Base-by-base conservation (phyloP, 352 stramenopile genomes). In the Phytophthora lateralis region DNA sequence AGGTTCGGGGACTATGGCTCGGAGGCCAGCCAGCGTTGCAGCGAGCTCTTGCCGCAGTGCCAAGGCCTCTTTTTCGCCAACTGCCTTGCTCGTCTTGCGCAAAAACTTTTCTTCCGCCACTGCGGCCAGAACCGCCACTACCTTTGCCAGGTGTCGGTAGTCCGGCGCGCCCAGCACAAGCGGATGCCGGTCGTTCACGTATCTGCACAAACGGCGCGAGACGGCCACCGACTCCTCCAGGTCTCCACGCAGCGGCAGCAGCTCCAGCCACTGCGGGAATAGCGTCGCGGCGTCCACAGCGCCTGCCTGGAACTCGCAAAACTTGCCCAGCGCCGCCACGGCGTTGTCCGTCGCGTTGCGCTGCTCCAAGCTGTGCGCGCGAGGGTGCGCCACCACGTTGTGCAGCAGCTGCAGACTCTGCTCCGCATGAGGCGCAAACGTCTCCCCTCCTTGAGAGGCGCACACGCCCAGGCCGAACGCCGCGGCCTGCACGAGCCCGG, bases 301-400 rank as follows among this genome's bases (percentile, higher is more conserved):
- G 4, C 21, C 59, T 2, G 73, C 43, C 35, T 94, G 83, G 54
- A 84, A 72, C 63, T 91, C 85, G 18, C 80, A 90, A 35, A 94
- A 75, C 26, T 91, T 79, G 1, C 85, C 83, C 5, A 94, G 70
- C 6, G 86, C 80, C 21, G 84, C 85, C 30, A 93, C 80, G 11
- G 80, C 86, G 45, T 95, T 95, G 64, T 95, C 84, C 0, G 76
- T 91, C 1, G 84, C 86, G 53, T 92, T 95, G n/a, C 78, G 51
- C 55, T 85, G 81, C 29, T 71, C 66, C 2, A 71, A 38, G 42
- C 46, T 74, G 27, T 81, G 69, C 5, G 85, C 82, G 18, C 76
- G 69, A 0, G 83, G 76, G 12, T 84, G 49, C 7, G 68, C 69
- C 18, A 95, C 71, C 15, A 93, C 73, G 17, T 80, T 79, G 8